Conservation (phyloP, 495 filamentous ascomycete genomes). For the Podospora conica region DNA sequence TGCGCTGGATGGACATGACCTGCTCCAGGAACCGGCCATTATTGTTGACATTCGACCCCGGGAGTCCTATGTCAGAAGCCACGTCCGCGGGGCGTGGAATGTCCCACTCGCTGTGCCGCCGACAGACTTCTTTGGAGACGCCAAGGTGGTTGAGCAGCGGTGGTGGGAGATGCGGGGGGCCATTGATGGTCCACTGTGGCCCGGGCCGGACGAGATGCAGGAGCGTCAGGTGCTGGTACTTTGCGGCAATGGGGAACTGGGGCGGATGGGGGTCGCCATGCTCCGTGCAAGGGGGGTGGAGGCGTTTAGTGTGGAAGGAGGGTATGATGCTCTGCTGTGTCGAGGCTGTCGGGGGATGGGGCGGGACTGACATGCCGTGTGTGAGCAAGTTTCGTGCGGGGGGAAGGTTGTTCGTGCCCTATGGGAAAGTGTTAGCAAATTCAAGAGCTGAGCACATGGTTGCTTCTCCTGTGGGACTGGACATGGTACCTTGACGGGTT, state of each 20-base stretch:
- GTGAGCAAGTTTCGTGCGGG: neutral
- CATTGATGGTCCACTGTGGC: neutral
- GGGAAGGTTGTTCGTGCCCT: neutral
- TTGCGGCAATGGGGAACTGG: neutral
- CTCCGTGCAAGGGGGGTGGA: neutral
- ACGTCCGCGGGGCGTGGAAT: neutral
- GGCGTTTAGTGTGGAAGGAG: neutral
- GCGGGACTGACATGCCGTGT: neutral
- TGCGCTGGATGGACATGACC: neutral
- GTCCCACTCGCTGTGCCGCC: neutral
- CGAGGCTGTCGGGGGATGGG: neutral
- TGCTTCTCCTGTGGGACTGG: neutral
- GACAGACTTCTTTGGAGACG: neutral
- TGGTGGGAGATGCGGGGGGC: neutral
- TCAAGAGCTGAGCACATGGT: neutral
- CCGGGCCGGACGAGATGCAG: neutral
- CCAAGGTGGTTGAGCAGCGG: neutral
- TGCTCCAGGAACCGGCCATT: neutral
- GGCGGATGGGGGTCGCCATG: neutral
- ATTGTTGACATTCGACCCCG: neutral
- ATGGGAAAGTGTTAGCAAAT: too few species aligned
- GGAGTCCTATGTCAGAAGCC: neutral
- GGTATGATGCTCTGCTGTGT: neutral
- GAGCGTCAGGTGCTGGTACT: neutral
- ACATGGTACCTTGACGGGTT: neutral